Conservation (phyloP, 1,284 basidiomycete species). For the Trichosporon coremiiforme region DNA sequence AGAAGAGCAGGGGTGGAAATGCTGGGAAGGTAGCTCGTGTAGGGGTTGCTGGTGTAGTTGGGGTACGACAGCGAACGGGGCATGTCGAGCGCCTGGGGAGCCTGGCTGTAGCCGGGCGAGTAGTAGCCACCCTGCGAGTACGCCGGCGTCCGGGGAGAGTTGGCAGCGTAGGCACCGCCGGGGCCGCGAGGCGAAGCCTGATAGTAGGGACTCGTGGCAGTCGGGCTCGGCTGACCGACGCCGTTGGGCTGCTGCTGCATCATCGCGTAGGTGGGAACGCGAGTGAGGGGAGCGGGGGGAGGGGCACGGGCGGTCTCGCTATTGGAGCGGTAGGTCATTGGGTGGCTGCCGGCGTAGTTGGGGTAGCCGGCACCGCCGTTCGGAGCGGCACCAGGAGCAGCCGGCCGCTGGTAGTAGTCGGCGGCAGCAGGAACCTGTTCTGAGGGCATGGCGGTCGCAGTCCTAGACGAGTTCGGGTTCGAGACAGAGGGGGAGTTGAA, state of each 20-base stretch:
- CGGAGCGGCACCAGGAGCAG: slow-evolving; percentile 1
- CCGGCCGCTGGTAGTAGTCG: slow-evolving; percentile 17
- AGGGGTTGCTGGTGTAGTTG: slow-evolving; percentile 37
- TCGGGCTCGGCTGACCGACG: slow-evolving; percentile 25
- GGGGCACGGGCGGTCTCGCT: slow-evolving; percentile 39
- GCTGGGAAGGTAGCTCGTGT: slow-evolving; percentile 34
- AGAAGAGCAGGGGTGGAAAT: slow-evolving; percentile 24
- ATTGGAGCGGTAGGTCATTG: slow-evolving; percentile 47
- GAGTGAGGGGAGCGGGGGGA: slow-evolving; percentile 32
- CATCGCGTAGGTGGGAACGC: slow-evolving; percentile 30
- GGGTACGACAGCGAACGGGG: slow-evolving; percentile 52
- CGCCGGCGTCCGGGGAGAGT: slow-evolving; percentile 27
- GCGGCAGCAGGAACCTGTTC: slow-evolving; percentile 4
- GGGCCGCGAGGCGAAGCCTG: slow-evolving; percentile 27
- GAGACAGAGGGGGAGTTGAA: slow-evolving; percentile 16
- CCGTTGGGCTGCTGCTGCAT: slow-evolving; percentile 22
- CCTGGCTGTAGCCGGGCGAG: slow-evolving; percentile 30
- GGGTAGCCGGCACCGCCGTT: slow-evolving; percentile 35
- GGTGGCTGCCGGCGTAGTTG: slow-evolving; percentile 37
- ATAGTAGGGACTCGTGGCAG: slow-evolving; percentile 32
- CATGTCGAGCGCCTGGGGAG: slow-evolving; percentile 44
- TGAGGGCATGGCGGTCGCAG: slow-evolving; percentile 1
- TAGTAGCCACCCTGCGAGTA: slow-evolving; percentile 32
- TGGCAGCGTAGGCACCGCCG: slow-evolving; percentile 26
- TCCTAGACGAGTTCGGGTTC: slow-evolving; percentile 16